A percentile compares a stretch with the other conserved stretches of the same genome.
Evolutionary conservation across 345 rosid genomes (phyloP).

Genomic region (Sisymbrium altissimum): DNA sequence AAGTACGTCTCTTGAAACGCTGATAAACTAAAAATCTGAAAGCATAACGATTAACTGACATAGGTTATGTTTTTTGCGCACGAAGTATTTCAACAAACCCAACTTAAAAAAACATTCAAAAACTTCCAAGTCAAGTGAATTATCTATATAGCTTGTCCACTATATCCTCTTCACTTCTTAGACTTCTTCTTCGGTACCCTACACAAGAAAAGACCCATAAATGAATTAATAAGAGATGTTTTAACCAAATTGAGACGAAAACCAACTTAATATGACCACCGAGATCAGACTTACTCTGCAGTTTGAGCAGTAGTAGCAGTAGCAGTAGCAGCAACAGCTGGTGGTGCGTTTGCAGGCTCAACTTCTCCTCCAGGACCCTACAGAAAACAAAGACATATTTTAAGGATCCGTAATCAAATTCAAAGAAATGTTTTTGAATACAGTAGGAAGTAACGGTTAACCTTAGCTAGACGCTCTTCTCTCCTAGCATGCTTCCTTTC

Average conservation of each 20-base stretch:
- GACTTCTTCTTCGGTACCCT: constrained; percentile 35
- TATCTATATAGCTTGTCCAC: constrained; percentile 13
- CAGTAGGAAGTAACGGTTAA: neutral
- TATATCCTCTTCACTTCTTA: constrained; percentile 32
- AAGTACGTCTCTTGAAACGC: neutral
- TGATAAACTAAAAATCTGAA: constrained; percentile 23
- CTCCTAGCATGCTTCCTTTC: constrained; percentile 39
- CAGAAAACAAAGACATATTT: neutral
- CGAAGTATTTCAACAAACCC: constrained; percentile 24
- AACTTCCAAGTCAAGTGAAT: constrained; percentile 6
- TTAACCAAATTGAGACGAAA: neutral
- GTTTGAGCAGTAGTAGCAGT: neutral
- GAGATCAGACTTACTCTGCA: constrained; percentile 20
- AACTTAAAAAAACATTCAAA: constrained; percentile 26
- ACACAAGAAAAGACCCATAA: neutral
- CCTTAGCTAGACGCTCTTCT: constrained; percentile 40
- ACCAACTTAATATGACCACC: neutral
- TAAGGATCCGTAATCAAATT: neutral
- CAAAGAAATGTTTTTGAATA: too few species aligned
- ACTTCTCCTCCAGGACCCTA: constrained; percentile 38
- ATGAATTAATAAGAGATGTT: neutral
- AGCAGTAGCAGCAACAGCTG: constrained; percentile 16
- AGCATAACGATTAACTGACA: constrained; percentile 22
- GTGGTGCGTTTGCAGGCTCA: constrained; percentile 16
- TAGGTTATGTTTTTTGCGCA: constrained; percentile 22